Percentiles rank a stretch among this genome's conserved stretches.
Conservation (phyloP, 2,329 filamentous ascomycete genomes). For the Dryadomyces sulphureus region DNA sequence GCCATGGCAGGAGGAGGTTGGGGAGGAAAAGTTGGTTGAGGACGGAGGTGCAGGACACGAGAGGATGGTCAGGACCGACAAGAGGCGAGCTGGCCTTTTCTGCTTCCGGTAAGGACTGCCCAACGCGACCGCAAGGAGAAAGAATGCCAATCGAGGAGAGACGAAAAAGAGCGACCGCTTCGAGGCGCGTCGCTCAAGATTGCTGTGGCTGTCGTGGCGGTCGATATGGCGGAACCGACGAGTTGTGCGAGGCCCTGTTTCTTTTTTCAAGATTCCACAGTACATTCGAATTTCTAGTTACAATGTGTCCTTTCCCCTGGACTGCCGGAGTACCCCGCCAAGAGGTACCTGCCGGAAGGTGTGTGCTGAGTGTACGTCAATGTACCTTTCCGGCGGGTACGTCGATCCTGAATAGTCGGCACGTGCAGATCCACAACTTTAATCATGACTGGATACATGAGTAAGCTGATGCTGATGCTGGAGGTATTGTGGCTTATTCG, state of each 20-base stretch:
- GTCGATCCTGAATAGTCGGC: too few relatives aligned
- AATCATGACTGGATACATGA: too few relatives aligned
- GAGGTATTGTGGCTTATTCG: too few relatives aligned
- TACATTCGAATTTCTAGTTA: background rate
- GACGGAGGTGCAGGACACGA: background rate
- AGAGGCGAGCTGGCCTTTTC: background rate
- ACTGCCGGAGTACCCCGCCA: background rate
- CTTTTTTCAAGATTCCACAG: background rate
- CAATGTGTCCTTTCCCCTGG: slow-evolving; percentile 3
- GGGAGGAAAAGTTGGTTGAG: background rate
- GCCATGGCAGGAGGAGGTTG: slow-evolving; percentile 20
- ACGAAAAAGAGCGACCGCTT: background rate
- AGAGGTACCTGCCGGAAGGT: background rate
- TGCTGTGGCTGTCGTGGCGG: background rate
- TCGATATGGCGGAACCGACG: background rate
- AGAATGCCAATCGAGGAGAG: background rate
- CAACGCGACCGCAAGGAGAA: background rate
- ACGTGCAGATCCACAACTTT: too few relatives aligned
- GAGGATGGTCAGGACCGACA: background rate
- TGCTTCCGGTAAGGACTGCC: background rate
- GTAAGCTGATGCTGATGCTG: too few relatives aligned
- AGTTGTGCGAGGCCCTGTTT: background rate
- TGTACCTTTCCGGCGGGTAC: too few relatives aligned
- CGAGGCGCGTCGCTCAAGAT: background rate
- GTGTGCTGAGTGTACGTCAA: too few relatives aligned